Evolutionary conservation across 2,329 filamentous ascomycete genomes (phyloP).

Genomic region (Fusarium euwallaceae): DNA sequence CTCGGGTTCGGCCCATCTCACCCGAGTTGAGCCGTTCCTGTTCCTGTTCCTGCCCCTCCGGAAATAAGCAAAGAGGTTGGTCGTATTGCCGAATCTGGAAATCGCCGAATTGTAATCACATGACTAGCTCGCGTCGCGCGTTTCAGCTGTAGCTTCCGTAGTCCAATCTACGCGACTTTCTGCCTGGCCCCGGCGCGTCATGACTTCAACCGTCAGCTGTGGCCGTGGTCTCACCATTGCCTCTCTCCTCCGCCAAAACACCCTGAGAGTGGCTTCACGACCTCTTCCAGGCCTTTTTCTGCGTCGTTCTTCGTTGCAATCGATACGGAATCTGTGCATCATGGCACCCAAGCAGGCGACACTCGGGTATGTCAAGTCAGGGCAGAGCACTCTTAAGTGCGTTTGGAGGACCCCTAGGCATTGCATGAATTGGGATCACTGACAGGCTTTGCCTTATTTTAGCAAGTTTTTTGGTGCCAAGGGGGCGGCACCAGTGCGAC

Average conservation of each 20-base stretch:
- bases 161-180: constrained; percentile 56
- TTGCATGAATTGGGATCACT: constrained; percentile 11
- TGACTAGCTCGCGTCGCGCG: constrained; percentile 40
- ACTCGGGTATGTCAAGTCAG: constrained; percentile 85
- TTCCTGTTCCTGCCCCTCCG: constrained; percentile 16
- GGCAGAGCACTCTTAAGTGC: constrained; percentile 81
- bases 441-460: constrained; percentile 8
- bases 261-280: constrained; percentile 19
- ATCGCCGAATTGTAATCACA: constrained; percentile 36
- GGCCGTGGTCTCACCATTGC: constrained; percentile 34
- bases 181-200: constrained; percentile 55
- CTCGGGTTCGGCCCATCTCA: constrained; percentile 37
- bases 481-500: constrained; percentile 71
- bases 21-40: constrained; percentile 20
- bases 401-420: constrained; percentile 50
- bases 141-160: constrained; percentile 36
- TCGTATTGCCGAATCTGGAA: constrained; percentile 4
- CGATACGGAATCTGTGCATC: constrained; percentile 33
- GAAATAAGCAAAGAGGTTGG: constrained; percentile 8
- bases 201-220: constrained; percentile 44
- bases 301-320: constrained; percentile 14
- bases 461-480: constrained; percentile 88
- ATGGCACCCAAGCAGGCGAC: constrained; percentile 81
- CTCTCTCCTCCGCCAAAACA: constrained; percentile 30
- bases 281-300: constrained; percentile 12